Evolutionary conservation across 2,329 filamentous ascomycete genomes (phyloP).

Genomic region (Grosmannia huntii): DNA sequence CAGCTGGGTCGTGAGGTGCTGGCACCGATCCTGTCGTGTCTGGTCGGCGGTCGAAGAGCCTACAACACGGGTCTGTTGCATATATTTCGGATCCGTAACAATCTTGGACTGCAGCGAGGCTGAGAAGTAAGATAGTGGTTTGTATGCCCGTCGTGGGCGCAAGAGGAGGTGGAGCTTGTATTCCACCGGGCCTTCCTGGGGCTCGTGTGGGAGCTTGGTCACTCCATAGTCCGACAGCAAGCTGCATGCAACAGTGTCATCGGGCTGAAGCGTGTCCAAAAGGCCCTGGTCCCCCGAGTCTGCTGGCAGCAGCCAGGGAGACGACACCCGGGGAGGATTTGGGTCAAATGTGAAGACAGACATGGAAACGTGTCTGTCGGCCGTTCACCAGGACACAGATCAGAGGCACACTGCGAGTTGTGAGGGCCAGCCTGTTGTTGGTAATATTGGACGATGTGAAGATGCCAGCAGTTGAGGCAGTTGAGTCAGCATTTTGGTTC

Average conservation of each 20-base stretch:
- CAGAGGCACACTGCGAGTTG: neutral
- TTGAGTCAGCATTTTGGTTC: conserved; percentile 10
- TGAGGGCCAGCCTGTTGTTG: neutral
- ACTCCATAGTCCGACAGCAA: conserved; percentile 50
- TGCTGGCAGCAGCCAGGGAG: conserved; percentile 62
- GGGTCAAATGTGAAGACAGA: conserved; percentile 94
- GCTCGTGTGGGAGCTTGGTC: conserved; percentile 73
- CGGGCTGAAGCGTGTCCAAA: conserved; percentile 4
- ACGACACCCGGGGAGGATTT: conserved; percentile 75
- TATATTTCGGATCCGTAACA: conserved; percentile 15
- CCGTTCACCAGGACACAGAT: neutral
- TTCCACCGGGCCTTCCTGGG: conserved; percentile 86
- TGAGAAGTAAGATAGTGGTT: conserved; percentile 41
- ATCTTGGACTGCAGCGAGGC: conserved; percentile 20
- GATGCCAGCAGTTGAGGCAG: neutral
- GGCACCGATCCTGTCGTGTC: conserved; percentile 68
- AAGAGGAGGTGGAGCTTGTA: conserved; percentile 91
- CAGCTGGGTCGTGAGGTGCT: conserved; percentile 88
- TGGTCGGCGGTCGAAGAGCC: conserved; percentile 30
- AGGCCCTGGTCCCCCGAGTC: conserved; percentile 23
- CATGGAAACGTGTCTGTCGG: conserved; percentile 28
- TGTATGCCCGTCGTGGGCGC: conserved; percentile 62
- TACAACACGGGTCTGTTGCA: conserved; percentile 13
- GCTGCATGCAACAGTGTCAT: conserved; percentile 18
- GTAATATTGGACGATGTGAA: conserved; percentile 1